Base-by-base conservation (phyloP, 2,329 filamentous ascomycete species). In the Colletotrichum paranaense region DNA sequence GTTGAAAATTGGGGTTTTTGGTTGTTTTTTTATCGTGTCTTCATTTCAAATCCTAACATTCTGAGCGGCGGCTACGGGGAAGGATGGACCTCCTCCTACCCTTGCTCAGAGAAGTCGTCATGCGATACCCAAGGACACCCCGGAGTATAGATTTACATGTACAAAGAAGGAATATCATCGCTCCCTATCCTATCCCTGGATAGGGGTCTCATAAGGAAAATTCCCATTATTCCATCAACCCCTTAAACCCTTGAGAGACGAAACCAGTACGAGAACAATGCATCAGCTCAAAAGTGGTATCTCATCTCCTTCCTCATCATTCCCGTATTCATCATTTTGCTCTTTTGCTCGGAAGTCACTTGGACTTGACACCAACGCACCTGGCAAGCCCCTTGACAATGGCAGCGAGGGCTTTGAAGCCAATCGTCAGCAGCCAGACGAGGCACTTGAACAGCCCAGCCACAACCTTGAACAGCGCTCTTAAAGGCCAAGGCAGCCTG, bases 341-440 rank as follows among this genome's bases (percentile, higher is more conserved):
- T 49, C 11, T 30, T 5, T 9, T 55, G 28, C 28, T 11, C 42
- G 38, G 38, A 19, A 4, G 22, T 73, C 56, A 73, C 35, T 73
- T 64, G 49, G 58, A 67, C 53, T 66, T 74, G 24, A 75, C 64
- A 5, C 84, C 84, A 28, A 90, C 75, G 73, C 88, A 90, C 79
- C 82, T 87, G 67, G 87, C 87, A 74, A 90, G 74, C 9, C 86
- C 82, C 67, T 86, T 85, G 64, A 90, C 82, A n/a, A 90, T 80
- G 49, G 84, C 84, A 66, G 84, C 83, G 11, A 89, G 74, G 62
- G 86, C 86, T 81, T 89, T 90, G 77, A 92, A 88, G 4, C 82
- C 79, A 28, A 90, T 78, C n/a, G 88, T 89, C 62, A 91, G 79
- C 16, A 86, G 79, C 89, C 90, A 92, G 62, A 92, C 86, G 46